phyloP scores from a whole-genome alignment of 2,329 filamentous ascomycete species.

The Phialocephala subalpina region DNA sequence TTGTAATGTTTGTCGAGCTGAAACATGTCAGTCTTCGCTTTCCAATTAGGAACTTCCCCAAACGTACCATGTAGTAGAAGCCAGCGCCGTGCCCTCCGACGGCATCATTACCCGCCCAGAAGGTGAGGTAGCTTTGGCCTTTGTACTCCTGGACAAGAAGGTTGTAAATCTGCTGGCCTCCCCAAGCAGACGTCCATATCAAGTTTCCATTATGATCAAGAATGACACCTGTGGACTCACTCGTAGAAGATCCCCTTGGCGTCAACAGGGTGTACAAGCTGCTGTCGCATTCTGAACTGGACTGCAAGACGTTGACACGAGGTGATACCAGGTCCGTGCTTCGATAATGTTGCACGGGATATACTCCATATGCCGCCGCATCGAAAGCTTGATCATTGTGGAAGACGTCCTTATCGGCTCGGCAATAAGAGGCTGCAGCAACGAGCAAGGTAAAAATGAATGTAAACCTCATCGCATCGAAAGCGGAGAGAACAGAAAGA shows the following conservation, averaged over 20 bases:
- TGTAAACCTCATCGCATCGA: not conserved
- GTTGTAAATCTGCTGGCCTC: slow-evolving; percentile 52
- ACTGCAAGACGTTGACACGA: slow-evolving; percentile 43
- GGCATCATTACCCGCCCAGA: slow-evolving; percentile 56
- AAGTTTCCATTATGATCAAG: slow-evolving; percentile 53
- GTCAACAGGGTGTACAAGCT: slow-evolving; percentile 50
- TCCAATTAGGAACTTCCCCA: not conserved
- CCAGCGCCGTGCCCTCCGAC: slow-evolving; percentile 56
- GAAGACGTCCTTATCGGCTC: slow-evolving; percentile 9
- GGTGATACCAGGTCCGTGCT: slow-evolving; percentile 47
- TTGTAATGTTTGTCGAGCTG: slow-evolving; percentile 42
- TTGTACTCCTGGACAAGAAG: slow-evolving; percentile 53
- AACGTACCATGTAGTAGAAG: slow-evolving; percentile 53
- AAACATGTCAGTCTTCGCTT: not conserved
- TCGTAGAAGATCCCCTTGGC: slow-evolving; percentile 46
- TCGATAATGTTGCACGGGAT: slow-evolving; percentile 46
- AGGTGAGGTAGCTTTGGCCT: slow-evolving; percentile 54
- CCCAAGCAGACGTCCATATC: slow-evolving; percentile 51
- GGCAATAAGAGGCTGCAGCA: not conserved
- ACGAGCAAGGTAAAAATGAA: not conserved
- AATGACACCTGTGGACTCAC: slow-evolving; percentile 51
- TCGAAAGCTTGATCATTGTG: slow-evolving; percentile 44
- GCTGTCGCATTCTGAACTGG: slow-evolving; percentile 47
- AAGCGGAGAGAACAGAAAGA: not conserved
- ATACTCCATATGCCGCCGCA: slow-evolving; percentile 45